Evolutionary conservation across 2,329 filamentous ascomycete species (phyloP).

Genomic region (Kalaharituber pfeilii): DNA sequence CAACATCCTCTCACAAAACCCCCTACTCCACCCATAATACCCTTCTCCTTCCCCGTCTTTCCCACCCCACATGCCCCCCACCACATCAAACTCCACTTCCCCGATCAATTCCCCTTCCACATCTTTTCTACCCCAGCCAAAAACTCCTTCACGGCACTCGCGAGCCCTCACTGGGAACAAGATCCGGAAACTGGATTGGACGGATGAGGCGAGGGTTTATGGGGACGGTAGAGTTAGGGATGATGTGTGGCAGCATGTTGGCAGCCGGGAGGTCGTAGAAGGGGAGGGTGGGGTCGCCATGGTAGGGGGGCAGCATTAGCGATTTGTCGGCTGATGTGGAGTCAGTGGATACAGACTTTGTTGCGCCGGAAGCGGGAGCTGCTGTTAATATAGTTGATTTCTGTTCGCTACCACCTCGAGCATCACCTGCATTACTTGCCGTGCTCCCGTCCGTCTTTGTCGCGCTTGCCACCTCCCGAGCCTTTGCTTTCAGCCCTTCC

Average conservation of each 20-base stretch:
- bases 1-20: slow-evolving; percentile 70
- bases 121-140: slow-evolving; percentile 53
- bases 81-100: slow-evolving; percentile 43
- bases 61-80: slow-evolving; percentile 42
- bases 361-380: neutral
- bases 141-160: slow-evolving; percentile 52
- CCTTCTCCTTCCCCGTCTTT: slow-evolving; percentile 46
- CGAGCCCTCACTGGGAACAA: slow-evolving; percentile 49
- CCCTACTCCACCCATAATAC: slow-evolving; percentile 75
- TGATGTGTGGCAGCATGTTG: slow-evolving; percentile 62
- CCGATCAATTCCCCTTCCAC: slow-evolving; percentile 53
- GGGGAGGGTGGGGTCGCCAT: slow-evolving; percentile 54
- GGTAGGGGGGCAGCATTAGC: slow-evolving; percentile 55
- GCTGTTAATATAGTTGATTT: neutral
- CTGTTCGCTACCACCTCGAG: neutral
- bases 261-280: slow-evolving; percentile 73
- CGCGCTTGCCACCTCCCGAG: slow-evolving; percentile 27
- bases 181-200: slow-evolving; percentile 51
- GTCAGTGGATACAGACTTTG: slow-evolving; percentile 6
- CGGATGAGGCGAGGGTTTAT: slow-evolving; percentile 55
- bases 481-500: slow-evolving; percentile 41
- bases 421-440: slow-evolving; percentile 1
- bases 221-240: slow-evolving; percentile 55
- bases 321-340: slow-evolving; percentile 38
- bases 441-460: slow-evolving; percentile 5